phyloP scores from a whole-genome alignment of 257 asterid genomes.

The Lavandula angustifolia region DNA sequence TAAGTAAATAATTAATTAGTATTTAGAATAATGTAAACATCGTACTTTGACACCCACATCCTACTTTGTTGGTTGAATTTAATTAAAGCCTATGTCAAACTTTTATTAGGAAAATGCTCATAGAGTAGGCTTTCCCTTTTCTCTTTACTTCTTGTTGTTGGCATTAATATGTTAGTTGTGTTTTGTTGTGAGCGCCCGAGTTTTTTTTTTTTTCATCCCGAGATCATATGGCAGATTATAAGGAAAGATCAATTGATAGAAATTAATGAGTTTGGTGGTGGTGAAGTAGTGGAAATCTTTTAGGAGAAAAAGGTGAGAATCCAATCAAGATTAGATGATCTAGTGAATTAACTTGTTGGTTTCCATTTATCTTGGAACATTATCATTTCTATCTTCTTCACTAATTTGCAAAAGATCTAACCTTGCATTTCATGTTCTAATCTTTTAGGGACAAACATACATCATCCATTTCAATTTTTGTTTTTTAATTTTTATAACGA shows the following conservation, averaged over 20 bases:
- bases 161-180: conserved; percentile 31
- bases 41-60: conserved; percentile 46
- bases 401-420: conserved; percentile 50
- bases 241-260: no score
- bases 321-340: conserved; percentile 4
- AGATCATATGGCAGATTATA: no score
- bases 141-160: conserved; percentile 36
- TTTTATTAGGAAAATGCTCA: conserved; percentile 30
- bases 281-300: no score
- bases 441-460: conserved; percentile 68
- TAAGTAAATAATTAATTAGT: not conserved
- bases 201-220: no score
- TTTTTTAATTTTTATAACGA: conserved; percentile 28
- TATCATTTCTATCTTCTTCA: conserved; percentile 40
- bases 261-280: no score
- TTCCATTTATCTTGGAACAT: conserved; percentile 28
- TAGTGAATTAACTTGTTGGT: not conserved
- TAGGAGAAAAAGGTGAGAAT: no score
- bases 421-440: conserved; percentile 65
- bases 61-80: conserved; percentile 37
- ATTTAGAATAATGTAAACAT: conserved; percentile 30
- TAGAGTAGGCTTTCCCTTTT: conserved; percentile 55
- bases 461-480: conserved; percentile 33
- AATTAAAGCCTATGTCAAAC: conserved; percentile 39
- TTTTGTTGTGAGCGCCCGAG: no score